phyloP scores from a whole-genome alignment of 208 protist species.

The Phytomonas sp. region DNA sequence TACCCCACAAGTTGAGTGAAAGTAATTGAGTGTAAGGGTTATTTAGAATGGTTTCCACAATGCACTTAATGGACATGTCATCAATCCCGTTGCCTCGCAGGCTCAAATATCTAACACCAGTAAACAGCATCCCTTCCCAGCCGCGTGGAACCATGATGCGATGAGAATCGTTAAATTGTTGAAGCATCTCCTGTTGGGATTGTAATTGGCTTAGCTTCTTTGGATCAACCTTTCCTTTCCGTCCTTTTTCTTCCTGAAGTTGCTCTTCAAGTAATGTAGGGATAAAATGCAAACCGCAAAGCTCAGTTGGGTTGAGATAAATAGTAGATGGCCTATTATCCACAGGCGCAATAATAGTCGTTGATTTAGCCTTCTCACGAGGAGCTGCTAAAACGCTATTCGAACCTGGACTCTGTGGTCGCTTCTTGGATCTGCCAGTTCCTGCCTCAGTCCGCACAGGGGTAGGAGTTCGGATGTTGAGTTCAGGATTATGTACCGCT shows the following conservation, averaged over 20 bases:
- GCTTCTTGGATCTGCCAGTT: not conserved
- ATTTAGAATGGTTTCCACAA: slow-evolving; percentile 35
- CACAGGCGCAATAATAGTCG: not conserved
- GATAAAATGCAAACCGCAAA: slow-evolving; percentile 48
- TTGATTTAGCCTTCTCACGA: not conserved
- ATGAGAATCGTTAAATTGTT: slow-evolving; percentile 52
- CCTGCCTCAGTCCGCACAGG: not conserved
- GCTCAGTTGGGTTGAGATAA: slow-evolving; percentile 61
- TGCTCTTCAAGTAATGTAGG: slow-evolving; percentile 58
- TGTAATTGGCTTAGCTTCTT: slow-evolving; percentile 73
- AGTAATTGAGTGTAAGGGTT: slow-evolving; percentile 62
- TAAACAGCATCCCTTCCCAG: slow-evolving; percentile 76
- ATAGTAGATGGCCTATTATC: slow-evolving; percentile 11
- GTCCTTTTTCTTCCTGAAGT: slow-evolving; percentile 63
- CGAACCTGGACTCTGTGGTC: not conserved
- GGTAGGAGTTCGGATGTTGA: not conserved
- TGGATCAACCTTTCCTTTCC: slow-evolving; percentile 75
- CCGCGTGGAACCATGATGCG: slow-evolving; percentile 44
- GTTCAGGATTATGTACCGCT: not conserved
- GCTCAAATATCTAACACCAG: slow-evolving; percentile 60
- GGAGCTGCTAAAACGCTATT: not conserved
- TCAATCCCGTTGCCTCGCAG: slow-evolving; percentile 79
- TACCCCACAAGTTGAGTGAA: slow-evolving; percentile 84
- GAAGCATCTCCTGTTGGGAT: slow-evolving; percentile 52
- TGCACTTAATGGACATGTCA: slow-evolving; percentile 31